Percentiles rank a stretch among this genome's conserved stretches.
Conservation (phyloP, 108 stramenopile species). For the Seminavis robusta region DNA sequence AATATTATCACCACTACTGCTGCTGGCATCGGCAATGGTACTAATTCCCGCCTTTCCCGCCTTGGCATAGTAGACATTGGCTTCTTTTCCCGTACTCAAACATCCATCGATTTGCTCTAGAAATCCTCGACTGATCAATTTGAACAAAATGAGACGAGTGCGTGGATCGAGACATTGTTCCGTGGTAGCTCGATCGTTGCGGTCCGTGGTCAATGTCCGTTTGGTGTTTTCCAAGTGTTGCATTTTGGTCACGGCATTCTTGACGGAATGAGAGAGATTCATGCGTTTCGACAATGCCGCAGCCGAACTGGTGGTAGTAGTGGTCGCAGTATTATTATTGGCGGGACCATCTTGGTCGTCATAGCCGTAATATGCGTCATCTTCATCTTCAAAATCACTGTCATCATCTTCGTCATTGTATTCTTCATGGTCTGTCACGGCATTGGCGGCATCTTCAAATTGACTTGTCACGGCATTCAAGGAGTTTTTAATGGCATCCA, state of each 20-base stretch:
- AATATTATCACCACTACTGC: too few relatives aligned
- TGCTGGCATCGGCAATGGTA: background rate
- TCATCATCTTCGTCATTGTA: too few relatives aligned
- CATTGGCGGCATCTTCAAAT: too few relatives aligned
- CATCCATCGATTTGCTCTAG: conserved; percentile 94
- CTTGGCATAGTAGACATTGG: conserved; percentile 98
- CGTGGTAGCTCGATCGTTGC: conserved; percentile 93
- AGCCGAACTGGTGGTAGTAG: too few relatives aligned
- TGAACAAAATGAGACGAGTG: conserved; percentile 95
- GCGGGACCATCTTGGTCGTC: too few relatives aligned
- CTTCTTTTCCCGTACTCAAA: conserved; percentile 97
- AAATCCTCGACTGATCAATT: conserved; percentile 90
- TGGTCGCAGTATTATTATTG: too few relatives aligned
- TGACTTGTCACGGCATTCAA: too few relatives aligned
- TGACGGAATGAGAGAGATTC: conserved; percentile 85
- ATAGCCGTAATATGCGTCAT: too few relatives aligned
- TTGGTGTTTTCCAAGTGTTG: conserved; percentile 84
- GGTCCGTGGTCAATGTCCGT: conserved; percentile 79
- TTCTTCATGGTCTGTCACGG: too few relatives aligned
- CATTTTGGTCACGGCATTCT: conserved; percentile 87
- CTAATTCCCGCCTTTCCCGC: conserved; percentile 33
- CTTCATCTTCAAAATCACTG: too few relatives aligned
- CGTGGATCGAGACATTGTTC: conserved; percentile 97
- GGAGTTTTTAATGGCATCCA: too few relatives aligned
- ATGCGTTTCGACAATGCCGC: too few relatives aligned